These are phyloP conservation scores for Verticillium dahliae DNA, from an alignment of 2,329 filamentous ascomycete species.

Conservation along the genomic window DNA sequence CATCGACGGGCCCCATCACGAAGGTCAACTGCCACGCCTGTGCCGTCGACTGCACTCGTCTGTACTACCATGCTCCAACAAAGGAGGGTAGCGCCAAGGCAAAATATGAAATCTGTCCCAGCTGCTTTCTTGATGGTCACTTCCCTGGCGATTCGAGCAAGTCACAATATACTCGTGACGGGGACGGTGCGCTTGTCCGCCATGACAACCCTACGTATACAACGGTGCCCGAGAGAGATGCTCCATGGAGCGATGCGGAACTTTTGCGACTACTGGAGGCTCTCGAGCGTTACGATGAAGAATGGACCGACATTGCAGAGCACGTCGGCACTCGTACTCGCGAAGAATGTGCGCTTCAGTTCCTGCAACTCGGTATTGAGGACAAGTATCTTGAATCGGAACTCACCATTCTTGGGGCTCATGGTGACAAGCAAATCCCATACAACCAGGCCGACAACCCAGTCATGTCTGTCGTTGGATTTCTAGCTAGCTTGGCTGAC, in stretches of 20 bases:
- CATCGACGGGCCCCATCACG: constrained; percentile 58
- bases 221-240: constrained; percentile 71
- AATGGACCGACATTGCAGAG: constrained; percentile 89
- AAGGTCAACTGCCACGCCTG: constrained; percentile 84
- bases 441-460: constrained; percentile 94
- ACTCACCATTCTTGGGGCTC: constrained; percentile 45
- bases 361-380: constrained; percentile 93
- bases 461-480: constrained; percentile 91
- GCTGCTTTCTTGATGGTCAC: constrained; percentile 79
- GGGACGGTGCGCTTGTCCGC: constrained; percentile 25
- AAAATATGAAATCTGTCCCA: constrained; percentile 85
- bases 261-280: constrained; percentile 84
- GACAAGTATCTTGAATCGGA: constrained; percentile 92
- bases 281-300: constrained; percentile 87
- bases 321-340: constrained; percentile 86
- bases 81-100: constrained; percentile 55
- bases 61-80: constrained; percentile 54
- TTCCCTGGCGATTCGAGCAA: constrained; percentile 74
- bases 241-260: constrained; percentile 87
- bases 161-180: constrained; percentile 63
- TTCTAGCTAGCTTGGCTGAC: constrained; percentile 85
- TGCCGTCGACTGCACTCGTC: constrained; percentile 74
- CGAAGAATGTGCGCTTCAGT: constrained; percentile 95
- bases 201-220: constrained; percentile 84
- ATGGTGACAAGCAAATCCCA: constrained; percentile 54